Evolutionary conservation across 2,329 filamentous ascomycete genomes (phyloP), one percentile per base, ranked within the genome.

Genomic region (Paecilomyces formosus): DNA sequence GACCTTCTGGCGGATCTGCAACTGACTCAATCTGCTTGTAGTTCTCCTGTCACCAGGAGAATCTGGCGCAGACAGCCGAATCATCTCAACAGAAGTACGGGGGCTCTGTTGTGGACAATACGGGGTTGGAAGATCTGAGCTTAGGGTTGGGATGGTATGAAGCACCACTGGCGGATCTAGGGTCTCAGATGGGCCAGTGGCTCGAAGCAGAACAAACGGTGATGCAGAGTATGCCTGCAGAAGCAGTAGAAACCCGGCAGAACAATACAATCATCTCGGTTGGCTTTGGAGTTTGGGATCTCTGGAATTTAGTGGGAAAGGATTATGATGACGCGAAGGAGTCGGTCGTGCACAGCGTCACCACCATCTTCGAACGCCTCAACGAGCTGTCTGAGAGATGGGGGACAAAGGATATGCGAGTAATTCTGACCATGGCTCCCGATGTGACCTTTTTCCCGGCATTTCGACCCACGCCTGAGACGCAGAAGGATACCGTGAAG

Each of bases 371-470:
- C 62, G 63, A 67, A 15, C 65, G 72, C 55, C 59, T 75, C 15
- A 65, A 70, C 39, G 45, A 63, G 28, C 60, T 76, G 21, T 68
- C 68, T 26, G 62, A 68, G 51, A 57, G 57, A n/a, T 70, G 66
- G 65, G 67, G 64, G 49, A 59, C 62, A 4, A 64, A 65, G 15
- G 63, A 74, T 15, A 61, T 72, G 56, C 74, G 70, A 58, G 63
- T 76, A 31, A 72, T 77, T 57, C 63, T 76, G 59, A 74, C 70
- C 12, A 64, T 72, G 64, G 65, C 70, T 8, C 64, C 72, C 21
- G 73, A 77, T 66, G 69, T 74, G 59, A 74, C 74, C 8, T 76
- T 76, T 62, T 62, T 76, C 11, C 73, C 74, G 1, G 73, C 68
- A 7, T 76, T 71, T 56, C 61, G 61, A 9, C 61, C 60, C 11